These are phyloP conservation scores for Xylaria curta DNA, from an alignment of 495 filamentous ascomycete species.

Conservation along the genomic window DNA sequence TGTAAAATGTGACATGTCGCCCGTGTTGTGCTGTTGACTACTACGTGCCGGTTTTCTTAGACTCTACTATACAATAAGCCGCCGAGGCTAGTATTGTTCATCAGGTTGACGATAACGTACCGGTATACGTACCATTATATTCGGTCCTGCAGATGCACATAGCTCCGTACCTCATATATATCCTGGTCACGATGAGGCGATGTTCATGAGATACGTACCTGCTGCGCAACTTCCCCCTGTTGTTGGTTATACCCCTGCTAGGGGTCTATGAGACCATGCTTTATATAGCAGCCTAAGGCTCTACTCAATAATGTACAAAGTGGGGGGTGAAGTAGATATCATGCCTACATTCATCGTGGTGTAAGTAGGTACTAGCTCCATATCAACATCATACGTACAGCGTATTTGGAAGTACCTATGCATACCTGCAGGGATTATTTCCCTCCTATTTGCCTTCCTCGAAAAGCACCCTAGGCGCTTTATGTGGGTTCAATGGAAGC, in stretches of 20 bases:
- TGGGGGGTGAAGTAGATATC: background rate
- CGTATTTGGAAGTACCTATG: no score
- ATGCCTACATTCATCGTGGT: background rate
- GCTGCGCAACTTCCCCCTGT: background rate
- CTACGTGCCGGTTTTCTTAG: no score
- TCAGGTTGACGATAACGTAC: background rate
- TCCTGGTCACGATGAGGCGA: slow-evolving; percentile 20
- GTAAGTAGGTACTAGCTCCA: background rate
- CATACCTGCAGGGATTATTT: background rate
- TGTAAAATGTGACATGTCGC: background rate
- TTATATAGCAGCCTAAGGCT: background rate
- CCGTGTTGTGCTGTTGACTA: no score
- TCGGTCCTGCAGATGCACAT: background rate
- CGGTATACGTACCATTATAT: background rate
- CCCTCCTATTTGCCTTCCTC: background rate
- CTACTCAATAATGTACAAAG: background rate
- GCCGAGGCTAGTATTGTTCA: slow-evolving; percentile 12
- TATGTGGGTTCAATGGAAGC: background rate
- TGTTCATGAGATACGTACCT: slow-evolving; percentile 4
- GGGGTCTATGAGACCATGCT: slow-evolving; percentile 7
- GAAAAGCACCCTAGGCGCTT: background rate
- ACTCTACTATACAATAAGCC: slow-evolving; percentile 2
- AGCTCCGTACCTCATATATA: slow-evolving; percentile 1
- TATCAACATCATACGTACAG: no score
- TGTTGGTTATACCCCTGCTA: background rate